Conservation (phyloP, 192 early-diverging fungal species). For the Backusella sp. region DNA sequence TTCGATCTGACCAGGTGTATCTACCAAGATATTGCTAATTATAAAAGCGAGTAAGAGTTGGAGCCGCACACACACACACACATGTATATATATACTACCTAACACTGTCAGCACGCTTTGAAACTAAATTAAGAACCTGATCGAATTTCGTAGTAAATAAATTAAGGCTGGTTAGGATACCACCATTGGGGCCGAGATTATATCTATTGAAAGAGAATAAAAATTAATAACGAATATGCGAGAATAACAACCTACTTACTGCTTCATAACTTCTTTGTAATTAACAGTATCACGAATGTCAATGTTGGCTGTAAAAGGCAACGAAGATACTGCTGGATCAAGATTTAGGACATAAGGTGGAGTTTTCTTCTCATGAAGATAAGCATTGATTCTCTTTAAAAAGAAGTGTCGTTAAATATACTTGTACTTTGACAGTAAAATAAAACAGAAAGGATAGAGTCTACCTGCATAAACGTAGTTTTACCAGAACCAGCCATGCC, state of each 20-base stretch:
- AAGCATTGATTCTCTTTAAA: slow-evolving; percentile 79
- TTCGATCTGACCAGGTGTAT: slow-evolving; percentile 99
- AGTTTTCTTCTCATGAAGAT: slow-evolving; percentile 72
- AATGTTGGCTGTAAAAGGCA: slow-evolving; percentile 95
- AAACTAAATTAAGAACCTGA: slow-evolving; percentile 87
- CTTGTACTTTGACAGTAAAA: neutral
- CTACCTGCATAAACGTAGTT: slow-evolving; percentile 94
- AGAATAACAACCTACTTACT: slow-evolving; percentile 49
- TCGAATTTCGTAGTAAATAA: slow-evolving; percentile 98
- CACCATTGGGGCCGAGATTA: slow-evolving; percentile 95
- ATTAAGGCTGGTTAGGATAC: slow-evolving; percentile 93
- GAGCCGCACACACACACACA: no score
- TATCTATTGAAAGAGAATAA: slow-evolving; percentile 53
- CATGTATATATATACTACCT: slow-evolving; percentile 49
- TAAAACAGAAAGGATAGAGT: neutral
- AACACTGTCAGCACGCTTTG: slow-evolving; percentile 69
- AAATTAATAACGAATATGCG: neutral
- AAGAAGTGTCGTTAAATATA: neutral
- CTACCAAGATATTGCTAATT: slow-evolving; percentile 75
- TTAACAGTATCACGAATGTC: slow-evolving; percentile 98
- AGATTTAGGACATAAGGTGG: slow-evolving; percentile 92
- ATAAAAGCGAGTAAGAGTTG: neutral
- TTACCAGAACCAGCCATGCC: slow-evolving; percentile 99
- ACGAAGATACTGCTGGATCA: slow-evolving; percentile 84
- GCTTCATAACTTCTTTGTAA: slow-evolving; percentile 99